Evolutionary conservation across 78 protist species (phyloP), one percentile per base, ranked within the genome.

Genomic region (Cavenderia fasciculata): DNA sequence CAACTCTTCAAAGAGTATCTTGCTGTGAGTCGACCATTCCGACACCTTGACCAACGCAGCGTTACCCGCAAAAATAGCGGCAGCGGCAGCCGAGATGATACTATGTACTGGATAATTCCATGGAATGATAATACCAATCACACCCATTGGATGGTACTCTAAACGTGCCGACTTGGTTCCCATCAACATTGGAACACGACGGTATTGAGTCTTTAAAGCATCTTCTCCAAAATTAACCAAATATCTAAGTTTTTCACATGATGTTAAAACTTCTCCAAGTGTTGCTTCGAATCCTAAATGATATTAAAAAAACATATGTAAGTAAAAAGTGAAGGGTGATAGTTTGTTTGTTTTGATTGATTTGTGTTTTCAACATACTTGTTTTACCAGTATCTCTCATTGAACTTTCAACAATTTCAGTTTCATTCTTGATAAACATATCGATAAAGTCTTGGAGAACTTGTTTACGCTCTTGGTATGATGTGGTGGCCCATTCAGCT

Each of bases 41-140:
- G 96, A 94, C 7, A 87, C 94, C 34, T 85, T 84, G 43, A 86
- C 87, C 33, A 85, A 72, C 11, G 88, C 84, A 43, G 92, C 96
- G 25, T 94, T 94, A 34, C 96, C 96, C 27, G 94, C 71, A 25
- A 86, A 94, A 19, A 94, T 61, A n/a, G 94, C 93, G 31, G 96
- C 87, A 52, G 92, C 92, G 54, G 94, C 92, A 54, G 92, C 95
- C 1, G 89, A 90, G 33, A 70, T 73, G 19, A 85, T 63, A 51
- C 87, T 76, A 69, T 94, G 96, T 40, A 90, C 54, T 61, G 96
- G 96, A 41, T 91, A 94, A 59, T 94, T 94, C 87, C 87, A 90
- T 54, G 94, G 87, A 40, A 76, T 69, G 54, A 94, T 92, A 31
- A 84, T 82, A 59, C 88, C 94, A 47, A 90, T 59, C 34, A 76